phyloP scores from a whole-genome alignment of 2,329 filamentous ascomycete genomes.

The Cercospora sesami region DNA sequence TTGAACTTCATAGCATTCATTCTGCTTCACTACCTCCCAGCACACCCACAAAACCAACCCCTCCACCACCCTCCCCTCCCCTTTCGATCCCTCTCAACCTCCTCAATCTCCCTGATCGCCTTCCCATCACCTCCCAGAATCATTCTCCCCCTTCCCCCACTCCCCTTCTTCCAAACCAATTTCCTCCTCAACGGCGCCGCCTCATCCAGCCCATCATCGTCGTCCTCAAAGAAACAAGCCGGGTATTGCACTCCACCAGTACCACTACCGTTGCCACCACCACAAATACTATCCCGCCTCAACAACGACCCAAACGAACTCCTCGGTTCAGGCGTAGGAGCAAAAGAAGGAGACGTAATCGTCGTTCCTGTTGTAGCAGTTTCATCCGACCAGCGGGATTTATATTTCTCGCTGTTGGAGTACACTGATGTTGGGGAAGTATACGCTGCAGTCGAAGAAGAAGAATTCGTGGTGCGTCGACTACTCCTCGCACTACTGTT shows the following conservation, averaged over 20 bases:
- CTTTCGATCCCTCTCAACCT: not conserved
- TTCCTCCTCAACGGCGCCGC: constrained; percentile 6
- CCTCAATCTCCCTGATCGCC: not conserved
- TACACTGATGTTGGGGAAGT: not conserved
- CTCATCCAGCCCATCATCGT: constrained; percentile 33
- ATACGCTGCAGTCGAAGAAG: constrained; percentile 11
- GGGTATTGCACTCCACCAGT: constrained; percentile 27
- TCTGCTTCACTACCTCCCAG: constrained; percentile 12
- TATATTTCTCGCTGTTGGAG: not conserved
- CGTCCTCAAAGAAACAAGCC: constrained; percentile 37
- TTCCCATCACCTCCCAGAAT: not conserved
- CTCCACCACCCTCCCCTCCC: constrained; percentile 5
- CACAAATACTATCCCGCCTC: constrained; percentile 16
- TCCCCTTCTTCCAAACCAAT: constrained; percentile 26
- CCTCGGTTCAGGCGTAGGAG: constrained; percentile 25
- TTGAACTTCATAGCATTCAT: not conserved
- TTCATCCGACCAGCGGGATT: constrained; percentile 35
- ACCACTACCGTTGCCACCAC: not conserved
- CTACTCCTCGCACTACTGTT: not conserved
- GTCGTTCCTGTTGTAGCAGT: constrained; percentile 22
- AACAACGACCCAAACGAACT: constrained; percentile 33
- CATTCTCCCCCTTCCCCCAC: not conserved
- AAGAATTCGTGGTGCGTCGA: not conserved
- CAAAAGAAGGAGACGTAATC: constrained; percentile 28
- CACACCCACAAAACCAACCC: constrained; percentile 22